phyloP scores from a whole-genome alignment of 179 eudicot species.

The Spergularia azorica region DNA sequence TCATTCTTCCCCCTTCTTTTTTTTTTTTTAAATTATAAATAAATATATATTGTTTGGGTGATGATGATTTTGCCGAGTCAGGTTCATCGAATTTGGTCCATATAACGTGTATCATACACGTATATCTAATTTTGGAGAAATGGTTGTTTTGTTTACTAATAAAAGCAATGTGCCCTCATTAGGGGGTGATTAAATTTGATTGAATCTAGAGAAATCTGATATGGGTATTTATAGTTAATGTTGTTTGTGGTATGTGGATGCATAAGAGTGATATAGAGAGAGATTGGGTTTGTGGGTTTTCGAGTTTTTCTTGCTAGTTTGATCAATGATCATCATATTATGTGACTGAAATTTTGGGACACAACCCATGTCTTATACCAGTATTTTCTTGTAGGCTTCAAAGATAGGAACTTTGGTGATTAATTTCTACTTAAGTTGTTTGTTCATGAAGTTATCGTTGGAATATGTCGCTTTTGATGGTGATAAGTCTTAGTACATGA shows the following conservation, averaged over 20 bases:
- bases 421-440: neutral
- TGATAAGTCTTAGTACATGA: no score
- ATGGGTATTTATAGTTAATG: neutral
- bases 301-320: neutral
- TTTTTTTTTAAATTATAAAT: neutral
- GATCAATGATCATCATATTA: neutral
- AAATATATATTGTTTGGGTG: no score
- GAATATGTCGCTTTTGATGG: neutral
- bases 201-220: neutral
- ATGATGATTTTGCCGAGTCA: no score
- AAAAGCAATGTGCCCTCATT: neutral
- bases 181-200: neutral
- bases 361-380: no score
- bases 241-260: neutral
- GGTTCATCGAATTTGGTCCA: no score
- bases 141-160: conserved; percentile 1
- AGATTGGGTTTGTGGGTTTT: neutral
- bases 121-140: neutral
- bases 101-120: neutral
- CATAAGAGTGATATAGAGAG: neutral
- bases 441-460: neutral
- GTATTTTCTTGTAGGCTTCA: neutral
- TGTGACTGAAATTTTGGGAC: neutral
- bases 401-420: neutral
- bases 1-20: neutral